Evolutionary conservation across 768 basidiomycete species (phyloP).

Genomic region (Russula olivacea): DNA sequence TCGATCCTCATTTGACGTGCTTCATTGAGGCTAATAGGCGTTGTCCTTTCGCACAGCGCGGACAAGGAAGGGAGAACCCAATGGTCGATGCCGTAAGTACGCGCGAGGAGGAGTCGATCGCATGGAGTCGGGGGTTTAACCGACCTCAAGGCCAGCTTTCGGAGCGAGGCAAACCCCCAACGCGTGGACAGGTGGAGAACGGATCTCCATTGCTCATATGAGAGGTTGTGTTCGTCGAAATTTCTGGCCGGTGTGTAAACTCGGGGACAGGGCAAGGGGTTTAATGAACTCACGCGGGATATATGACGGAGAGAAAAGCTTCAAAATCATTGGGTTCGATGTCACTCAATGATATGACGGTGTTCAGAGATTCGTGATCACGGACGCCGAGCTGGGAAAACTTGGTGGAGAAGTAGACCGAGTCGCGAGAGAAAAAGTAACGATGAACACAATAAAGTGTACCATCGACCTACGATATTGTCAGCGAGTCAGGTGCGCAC

Average conservation of each 20-base stretch:
- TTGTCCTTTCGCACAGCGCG: conserved; percentile 15
- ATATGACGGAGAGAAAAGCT: conserved; percentile 23
- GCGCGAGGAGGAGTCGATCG: conserved; percentile 21
- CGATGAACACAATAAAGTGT: conserved; percentile 19
- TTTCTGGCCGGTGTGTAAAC: neutral
- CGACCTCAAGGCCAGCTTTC: conserved; percentile 20
- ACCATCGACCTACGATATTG: conserved; percentile 11
- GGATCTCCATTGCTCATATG: conserved; percentile 29
- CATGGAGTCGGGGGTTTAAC: conserved; percentile 14
- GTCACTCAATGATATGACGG: conserved; percentile 3
- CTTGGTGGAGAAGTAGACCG: conserved; percentile 15
- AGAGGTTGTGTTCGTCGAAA: conserved; percentile 15
- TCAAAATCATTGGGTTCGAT: conserved; percentile 19
- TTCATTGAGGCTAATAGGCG: conserved; percentile 11
- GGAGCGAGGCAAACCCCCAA: conserved; percentile 32
- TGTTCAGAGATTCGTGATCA: conserved; percentile 11
- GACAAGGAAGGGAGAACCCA: conserved; percentile 21
- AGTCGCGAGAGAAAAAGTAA: conserved; percentile 25
- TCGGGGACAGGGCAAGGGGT: neutral
- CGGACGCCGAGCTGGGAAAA: conserved; percentile 6
- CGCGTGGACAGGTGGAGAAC: conserved; percentile 29
- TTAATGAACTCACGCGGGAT: conserved; percentile 18
- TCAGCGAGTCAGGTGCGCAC: neutral
- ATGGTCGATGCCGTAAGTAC: conserved; percentile 16
- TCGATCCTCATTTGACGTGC: conserved; percentile 15